phyloP scores from a whole-genome alignment of 2,329 filamentous ascomycete species.

The Alternaria gansuensis region DNA sequence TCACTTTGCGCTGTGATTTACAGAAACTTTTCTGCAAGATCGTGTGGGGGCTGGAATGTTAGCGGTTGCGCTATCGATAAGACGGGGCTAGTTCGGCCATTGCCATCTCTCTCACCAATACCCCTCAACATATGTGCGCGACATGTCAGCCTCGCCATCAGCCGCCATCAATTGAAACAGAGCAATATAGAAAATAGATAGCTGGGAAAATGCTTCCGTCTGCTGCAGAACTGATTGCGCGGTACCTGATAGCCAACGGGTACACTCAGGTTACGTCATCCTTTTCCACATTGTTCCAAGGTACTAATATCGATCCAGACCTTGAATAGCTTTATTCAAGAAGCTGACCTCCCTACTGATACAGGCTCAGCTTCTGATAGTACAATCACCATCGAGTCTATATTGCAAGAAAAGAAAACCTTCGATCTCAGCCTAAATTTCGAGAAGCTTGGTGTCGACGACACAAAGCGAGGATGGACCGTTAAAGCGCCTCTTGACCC shows the following conservation, averaged over 20 bases:
- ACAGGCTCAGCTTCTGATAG: slow-evolving; percentile 55
- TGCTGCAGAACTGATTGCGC: slow-evolving; percentile 55
- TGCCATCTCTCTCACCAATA: slow-evolving; percentile 1
- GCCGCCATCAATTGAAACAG: neutral
- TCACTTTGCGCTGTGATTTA: slow-evolving; percentile 1
- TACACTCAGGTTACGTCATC: slow-evolving; percentile 51
- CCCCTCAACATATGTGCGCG: neutral
- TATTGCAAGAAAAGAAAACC: slow-evolving; percentile 68
- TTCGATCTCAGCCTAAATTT: slow-evolving; percentile 66
- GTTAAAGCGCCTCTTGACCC: slow-evolving; percentile 58
- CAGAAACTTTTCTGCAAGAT: slow-evolving; percentile 17
- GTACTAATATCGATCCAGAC: slow-evolving; percentile 55
- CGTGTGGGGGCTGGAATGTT: slow-evolving; percentile 9
- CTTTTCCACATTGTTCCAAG: neutral
- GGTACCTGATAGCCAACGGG: slow-evolving; percentile 53
- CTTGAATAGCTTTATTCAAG: slow-evolving; percentile 65
- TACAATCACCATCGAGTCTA: slow-evolving; percentile 65
- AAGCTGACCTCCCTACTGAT: slow-evolving; percentile 64
- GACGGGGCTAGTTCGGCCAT: slow-evolving; percentile 9
- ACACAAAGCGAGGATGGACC: slow-evolving; percentile 57
- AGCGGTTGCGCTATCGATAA: slow-evolving; percentile 18
- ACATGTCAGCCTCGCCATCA: slow-evolving; percentile 5
- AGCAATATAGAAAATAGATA: no score
- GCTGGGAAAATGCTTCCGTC: slow-evolving; percentile 45
- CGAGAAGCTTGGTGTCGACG: slow-evolving; percentile 63